Evolutionary conservation across 2,329 filamentous ascomycete genomes (phyloP).

Genomic region (Pezicula neosporulosa): DNA sequence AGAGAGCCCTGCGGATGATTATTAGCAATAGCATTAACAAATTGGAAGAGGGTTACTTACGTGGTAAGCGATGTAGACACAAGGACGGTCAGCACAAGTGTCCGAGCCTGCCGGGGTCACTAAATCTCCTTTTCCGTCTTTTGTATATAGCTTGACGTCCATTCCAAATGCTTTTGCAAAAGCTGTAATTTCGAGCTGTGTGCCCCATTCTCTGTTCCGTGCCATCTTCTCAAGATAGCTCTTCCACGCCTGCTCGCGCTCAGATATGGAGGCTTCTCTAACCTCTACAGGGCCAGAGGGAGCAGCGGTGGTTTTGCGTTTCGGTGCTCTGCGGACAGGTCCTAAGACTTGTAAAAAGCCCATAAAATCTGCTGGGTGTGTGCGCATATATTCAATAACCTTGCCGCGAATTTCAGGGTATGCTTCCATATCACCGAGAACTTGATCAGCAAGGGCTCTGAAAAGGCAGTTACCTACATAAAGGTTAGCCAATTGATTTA

Average conservation of each 20-base stretch:
- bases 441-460: slow-evolving; percentile 63
- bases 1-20: slow-evolving; percentile 47
- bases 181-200: slow-evolving; percentile 64
- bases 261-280: slow-evolving; percentile 27
- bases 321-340: slow-evolving; percentile 53
- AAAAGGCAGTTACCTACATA: slow-evolving; percentile 64
- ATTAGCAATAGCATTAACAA: slow-evolving; percentile 33
- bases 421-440: slow-evolving; percentile 56
- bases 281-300: slow-evolving; percentile 33
- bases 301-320: slow-evolving; percentile 47
- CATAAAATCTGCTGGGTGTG: slow-evolving; percentile 59
- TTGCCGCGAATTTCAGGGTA: slow-evolving; percentile 54
- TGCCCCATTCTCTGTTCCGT: slow-evolving; percentile 58
- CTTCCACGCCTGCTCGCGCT: slow-evolving; percentile 48
- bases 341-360: slow-evolving; percentile 54
- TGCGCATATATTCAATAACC: slow-evolving; percentile 60
- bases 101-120: too few relatives aligned
- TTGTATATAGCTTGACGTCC: slow-evolving; percentile 57
- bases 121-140: slow-evolving; percentile 28
- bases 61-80: slow-evolving; percentile 59
- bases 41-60: slow-evolving; percentile 52
- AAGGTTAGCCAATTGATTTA: slow-evolving; percentile 13
- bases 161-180: slow-evolving; percentile 59
- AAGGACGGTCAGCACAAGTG: slow-evolving; percentile 15
- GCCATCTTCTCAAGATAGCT: slow-evolving; percentile 58